Percentiles rank a stretch among this genome's conserved stretches.
Evolutionary conservation across 2,329 filamentous ascomycete species (phyloP).

Genomic region (Colletotrichum sp.): DNA sequence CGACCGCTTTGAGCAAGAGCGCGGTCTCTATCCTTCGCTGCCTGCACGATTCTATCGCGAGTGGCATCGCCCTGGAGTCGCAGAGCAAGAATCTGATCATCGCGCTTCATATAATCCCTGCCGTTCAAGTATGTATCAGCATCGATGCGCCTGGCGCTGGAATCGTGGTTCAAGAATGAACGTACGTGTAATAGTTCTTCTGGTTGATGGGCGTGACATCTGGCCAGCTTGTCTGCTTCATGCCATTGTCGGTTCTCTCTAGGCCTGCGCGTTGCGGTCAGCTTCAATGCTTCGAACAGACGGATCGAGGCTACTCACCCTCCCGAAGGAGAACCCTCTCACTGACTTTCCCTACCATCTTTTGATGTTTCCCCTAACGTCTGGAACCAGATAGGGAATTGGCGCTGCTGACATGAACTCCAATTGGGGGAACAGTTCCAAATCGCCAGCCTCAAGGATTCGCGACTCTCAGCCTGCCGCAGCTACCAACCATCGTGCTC

Average conservation of each 20-base stretch:
- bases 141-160: neutral
- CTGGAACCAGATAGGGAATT: neutral
- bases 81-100: constrained; percentile 92
- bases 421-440: neutral
- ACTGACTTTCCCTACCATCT: constrained; percentile 68
- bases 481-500: neutral
- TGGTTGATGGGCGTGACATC: constrained; percentile 95
- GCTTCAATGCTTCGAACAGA: neutral
- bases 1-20: constrained; percentile 78
- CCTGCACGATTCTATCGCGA: constrained; percentile 82
- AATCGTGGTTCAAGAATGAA: neutral
- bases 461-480: constrained; percentile 13
- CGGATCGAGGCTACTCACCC: constrained; percentile 47
- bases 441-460: constrained; percentile 9
- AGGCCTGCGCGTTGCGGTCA: constrained; percentile 65
- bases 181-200: constrained; percentile 98
- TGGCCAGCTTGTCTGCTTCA: constrained; percentile 95
- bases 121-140: constrained; percentile 26
- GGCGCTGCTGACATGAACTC: neutral
- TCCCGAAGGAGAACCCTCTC: constrained; percentile 68
- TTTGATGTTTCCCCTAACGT: constrained; percentile 30
- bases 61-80: constrained; percentile 88
- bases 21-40: constrained; percentile 86
- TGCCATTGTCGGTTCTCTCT: constrained; percentile 96
- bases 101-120: constrained; percentile 97